Conservation (phyloP, 352 stramenopile genomes). For the Globisporangium ultimum region DNA sequence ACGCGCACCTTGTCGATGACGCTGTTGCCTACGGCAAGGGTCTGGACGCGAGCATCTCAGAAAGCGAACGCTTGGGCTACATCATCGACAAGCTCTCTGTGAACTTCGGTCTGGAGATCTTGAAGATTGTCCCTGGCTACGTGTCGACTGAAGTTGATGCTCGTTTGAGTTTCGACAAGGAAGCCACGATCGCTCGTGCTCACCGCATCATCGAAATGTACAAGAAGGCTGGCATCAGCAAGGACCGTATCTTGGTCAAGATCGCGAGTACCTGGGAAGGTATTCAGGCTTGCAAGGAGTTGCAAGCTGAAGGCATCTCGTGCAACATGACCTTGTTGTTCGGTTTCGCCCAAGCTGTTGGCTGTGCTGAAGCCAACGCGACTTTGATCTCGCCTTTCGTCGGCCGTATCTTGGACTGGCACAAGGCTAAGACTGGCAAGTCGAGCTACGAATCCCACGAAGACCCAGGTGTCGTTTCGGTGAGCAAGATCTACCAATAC, state of each 20-base stretch:
- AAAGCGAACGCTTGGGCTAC: slow-evolving; percentile 86
- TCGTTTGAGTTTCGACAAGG: slow-evolving; percentile 95
- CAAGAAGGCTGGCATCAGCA: slow-evolving; percentile 92
- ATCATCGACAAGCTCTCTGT: slow-evolving; percentile 98
- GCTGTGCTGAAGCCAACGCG: slow-evolving; percentile 92
- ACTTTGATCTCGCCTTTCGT: slow-evolving; percentile 97
- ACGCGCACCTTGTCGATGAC: slow-evolving; percentile 94
- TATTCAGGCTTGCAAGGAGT: slow-evolving; percentile 94
- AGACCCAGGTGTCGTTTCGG: slow-evolving; percentile 96
- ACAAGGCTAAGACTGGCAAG: slow-evolving; percentile 93
- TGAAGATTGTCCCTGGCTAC: slow-evolving; percentile 96
- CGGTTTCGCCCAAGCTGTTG: slow-evolving; percentile 95
- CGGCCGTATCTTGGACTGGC: slow-evolving; percentile 97
- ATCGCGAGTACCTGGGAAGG: slow-evolving; percentile 98
- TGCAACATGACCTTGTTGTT: slow-evolving; percentile 99
- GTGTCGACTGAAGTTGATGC: slow-evolving; percentile 99
- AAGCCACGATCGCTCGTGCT: slow-evolving; percentile 89
- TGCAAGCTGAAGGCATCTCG: slow-evolving; percentile 97
- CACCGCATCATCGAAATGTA: slow-evolving; percentile 97
- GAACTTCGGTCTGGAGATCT: slow-evolving; percentile 97
- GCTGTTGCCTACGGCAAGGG: slow-evolving; percentile 92
- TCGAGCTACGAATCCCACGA: slow-evolving; percentile 91
- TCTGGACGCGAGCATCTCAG: slow-evolving; percentile 51
- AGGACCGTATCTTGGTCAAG: slow-evolving; percentile 98
- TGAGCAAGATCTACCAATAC: slow-evolving; percentile 98